Conservation (phyloP, 148 eudicot species). For the Rhododendron simsii region DNA sequence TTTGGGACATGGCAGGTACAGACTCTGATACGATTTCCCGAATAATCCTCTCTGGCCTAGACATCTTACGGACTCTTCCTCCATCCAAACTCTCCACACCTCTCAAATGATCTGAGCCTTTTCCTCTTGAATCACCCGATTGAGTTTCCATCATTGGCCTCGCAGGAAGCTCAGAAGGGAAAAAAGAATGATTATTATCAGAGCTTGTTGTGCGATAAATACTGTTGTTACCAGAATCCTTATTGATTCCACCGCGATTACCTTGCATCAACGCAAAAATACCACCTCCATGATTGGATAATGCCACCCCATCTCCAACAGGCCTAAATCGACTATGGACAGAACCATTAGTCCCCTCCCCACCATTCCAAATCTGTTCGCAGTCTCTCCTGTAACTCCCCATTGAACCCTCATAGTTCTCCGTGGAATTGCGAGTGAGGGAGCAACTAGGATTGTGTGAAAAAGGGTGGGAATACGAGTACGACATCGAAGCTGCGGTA, state of each 20-base stretch:
- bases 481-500: constrained; percentile 57
- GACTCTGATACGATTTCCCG: constrained; percentile 54
- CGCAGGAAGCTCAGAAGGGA: constrained; percentile 75
- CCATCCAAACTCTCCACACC: constrained; percentile 45
- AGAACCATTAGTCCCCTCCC: constrained; percentile 90
- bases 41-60: constrained; percentile 54
- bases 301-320: constrained; percentile 58
- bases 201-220: constrained; percentile 47
- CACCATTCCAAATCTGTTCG: constrained; percentile 78
- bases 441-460: constrained; percentile 93
- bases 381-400: constrained; percentile 60
- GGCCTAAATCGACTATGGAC: constrained; percentile 91
- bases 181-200: constrained; percentile 54
- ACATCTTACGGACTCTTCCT: constrained; percentile 26
- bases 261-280: constrained; percentile 43
- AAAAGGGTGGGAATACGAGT: constrained; percentile 57
- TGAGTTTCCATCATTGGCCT: constrained; percentile 45
- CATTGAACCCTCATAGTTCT: constrained; percentile 53
- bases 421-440: constrained; percentile 67
- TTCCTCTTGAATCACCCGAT: constrained; percentile 50
- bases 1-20: constrained; percentile 49
- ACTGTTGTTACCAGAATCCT: constrained; percentile 46
- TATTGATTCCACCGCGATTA: constrained; percentile 26
- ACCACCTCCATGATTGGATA: constrained; percentile 49
- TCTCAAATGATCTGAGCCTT: constrained; percentile 33